Evolutionary conservation across 2,329 filamentous ascomycete species (phyloP), one percentile per base, ranked within the genome.

Genomic region (Macroventuria anomochaeta): DNA sequence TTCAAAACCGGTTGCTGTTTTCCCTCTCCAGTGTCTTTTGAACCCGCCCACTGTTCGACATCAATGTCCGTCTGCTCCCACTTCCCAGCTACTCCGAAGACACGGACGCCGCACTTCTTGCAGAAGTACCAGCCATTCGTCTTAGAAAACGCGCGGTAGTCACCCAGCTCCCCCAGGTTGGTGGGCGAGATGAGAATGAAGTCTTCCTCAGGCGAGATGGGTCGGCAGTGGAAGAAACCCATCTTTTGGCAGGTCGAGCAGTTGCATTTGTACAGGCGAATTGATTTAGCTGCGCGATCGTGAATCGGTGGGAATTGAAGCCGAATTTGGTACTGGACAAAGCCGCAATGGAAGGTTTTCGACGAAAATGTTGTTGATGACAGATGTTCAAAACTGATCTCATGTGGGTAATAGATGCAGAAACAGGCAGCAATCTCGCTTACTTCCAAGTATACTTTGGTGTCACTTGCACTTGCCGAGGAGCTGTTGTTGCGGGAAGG

Each of bases 171-270:
- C 0, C 59, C 46, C 17, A 75, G 53, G 7, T 49, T 56, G 13
- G 63, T 26, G 0, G 81, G 80, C 2, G 74, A 75, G 2, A 80
- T 70, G 8, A 83, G 73, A 7, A 78, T 62, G 62, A 83, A 83
- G 64, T 83, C 79, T 13, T 76, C 64, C 8, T 63, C 62, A 2
- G 71, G 52, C 32, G 69, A 55, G 32, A 66, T 64, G 8, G 76
- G 69, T 10, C 80, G 77, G 37, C 78, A 64, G 61, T 83, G 80
- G 57, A 81, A 77, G 53, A 78, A 72, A 12, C 75, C 76, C 55
- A 77, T 72, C 59, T 82, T 82, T 41, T 81, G 77, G 64, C 80
- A 83, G 10, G 77, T 75, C 10, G 68, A 77, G 64, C 80, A 83
- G 57, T 82, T 83, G 72, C 80, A 82, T 57, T 75, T 69, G 68